These are phyloP conservation scores for Allomyces javanicus DNA, from an alignment of 192 early-diverging fungal genomes.

Conservation along the genomic window DNA sequence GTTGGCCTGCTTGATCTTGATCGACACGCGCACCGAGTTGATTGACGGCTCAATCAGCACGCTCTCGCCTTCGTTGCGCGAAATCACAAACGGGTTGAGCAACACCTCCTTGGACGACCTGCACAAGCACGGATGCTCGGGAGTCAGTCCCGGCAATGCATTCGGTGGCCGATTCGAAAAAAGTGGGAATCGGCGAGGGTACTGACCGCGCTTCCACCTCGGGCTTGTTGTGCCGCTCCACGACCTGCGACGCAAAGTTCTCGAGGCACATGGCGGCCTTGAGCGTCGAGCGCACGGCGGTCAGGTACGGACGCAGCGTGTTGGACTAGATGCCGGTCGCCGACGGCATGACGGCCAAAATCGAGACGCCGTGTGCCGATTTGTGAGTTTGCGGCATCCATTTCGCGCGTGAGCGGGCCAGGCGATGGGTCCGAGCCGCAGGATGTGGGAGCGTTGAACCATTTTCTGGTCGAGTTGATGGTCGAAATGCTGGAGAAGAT, in stretches of 20 bases:
- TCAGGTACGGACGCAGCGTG: slow-evolving; percentile 87
- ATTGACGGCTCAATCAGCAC: slow-evolving; percentile 83
- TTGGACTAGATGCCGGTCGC: slow-evolving; percentile 51
- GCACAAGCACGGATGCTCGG: not conserved
- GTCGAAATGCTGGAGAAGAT: too few species aligned
- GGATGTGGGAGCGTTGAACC: too few species aligned
- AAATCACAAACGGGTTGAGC: slow-evolving; percentile 66
- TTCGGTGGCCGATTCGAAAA: not conserved
- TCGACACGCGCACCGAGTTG: slow-evolving; percentile 84
- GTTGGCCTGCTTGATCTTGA: slow-evolving; percentile 94
- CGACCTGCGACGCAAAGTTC: slow-evolving; percentile 93
- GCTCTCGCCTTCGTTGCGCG: slow-evolving; percentile 77
- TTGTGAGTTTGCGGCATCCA: too few species aligned
- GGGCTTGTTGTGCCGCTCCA: slow-evolving; percentile 95
- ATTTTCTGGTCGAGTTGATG: too few species aligned
- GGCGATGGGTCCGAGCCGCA: too few species aligned
- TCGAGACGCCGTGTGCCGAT: too few species aligned
- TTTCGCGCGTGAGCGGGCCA: too few species aligned
- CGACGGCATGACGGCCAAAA: too few species aligned
- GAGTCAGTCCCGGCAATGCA: not conserved
- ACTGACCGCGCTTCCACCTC: slow-evolving; percentile 74
- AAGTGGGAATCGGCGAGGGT: too few species aligned
- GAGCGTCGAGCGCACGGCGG: slow-evolving; percentile 77
- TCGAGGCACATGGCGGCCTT: slow-evolving; percentile 89
- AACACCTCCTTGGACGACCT: slow-evolving; percentile 64